phyloP scores from a whole-genome alignment of 2,329 filamentous ascomycete species.

The Zymoseptoria passerinii region DNA sequence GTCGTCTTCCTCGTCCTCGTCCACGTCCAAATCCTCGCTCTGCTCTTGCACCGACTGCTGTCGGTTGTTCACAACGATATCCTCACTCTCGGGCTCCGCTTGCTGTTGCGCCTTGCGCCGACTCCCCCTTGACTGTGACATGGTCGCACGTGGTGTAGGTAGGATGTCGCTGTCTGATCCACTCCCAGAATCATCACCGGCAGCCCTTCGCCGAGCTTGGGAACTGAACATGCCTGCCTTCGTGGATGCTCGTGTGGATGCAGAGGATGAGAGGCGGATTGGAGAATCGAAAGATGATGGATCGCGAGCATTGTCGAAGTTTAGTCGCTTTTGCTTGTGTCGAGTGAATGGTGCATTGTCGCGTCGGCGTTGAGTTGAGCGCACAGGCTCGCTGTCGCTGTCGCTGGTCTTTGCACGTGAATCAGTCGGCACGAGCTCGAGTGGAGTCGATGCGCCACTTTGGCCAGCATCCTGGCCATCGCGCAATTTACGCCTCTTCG shows the following conservation, averaged over 20 bases:
- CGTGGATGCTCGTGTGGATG: conserved; percentile 9
- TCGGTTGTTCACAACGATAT: not conserved
- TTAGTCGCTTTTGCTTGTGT: conserved; percentile 28
- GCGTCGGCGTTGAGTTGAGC: conserved; percentile 14
- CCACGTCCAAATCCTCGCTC: conserved; percentile 2
- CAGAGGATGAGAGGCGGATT: conserved; percentile 16
- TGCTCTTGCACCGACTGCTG: not conserved
- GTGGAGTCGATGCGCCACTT: conserved; percentile 9
- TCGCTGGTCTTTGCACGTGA: conserved; percentile 12
- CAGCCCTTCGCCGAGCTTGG: conserved; percentile 11
- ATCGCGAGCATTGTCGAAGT: conserved; percentile 21
- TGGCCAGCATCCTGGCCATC: conserved; percentile 4
- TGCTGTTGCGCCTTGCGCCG: conserved; percentile 9
- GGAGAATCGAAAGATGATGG: conserved; percentile 18
- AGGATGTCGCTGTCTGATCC: conserved; percentile 9
- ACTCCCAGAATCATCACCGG: conserved; percentile 17
- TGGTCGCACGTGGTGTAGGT: not conserved
- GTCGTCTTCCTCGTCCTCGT: conserved; percentile 23
- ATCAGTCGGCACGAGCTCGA: conserved; percentile 10
- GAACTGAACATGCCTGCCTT: conserved; percentile 25
- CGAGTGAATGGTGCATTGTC: conserved; percentile 4
- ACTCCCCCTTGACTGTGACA: not conserved
- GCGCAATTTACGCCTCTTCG: conserved; percentile 22
- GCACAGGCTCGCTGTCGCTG: conserved; percentile 19
- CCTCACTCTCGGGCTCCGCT: conserved; percentile 5